Evolutionary conservation across 1,284 basidiomycete genomes (phyloP).

Genomic region (Athelia psychrophila): DNA sequence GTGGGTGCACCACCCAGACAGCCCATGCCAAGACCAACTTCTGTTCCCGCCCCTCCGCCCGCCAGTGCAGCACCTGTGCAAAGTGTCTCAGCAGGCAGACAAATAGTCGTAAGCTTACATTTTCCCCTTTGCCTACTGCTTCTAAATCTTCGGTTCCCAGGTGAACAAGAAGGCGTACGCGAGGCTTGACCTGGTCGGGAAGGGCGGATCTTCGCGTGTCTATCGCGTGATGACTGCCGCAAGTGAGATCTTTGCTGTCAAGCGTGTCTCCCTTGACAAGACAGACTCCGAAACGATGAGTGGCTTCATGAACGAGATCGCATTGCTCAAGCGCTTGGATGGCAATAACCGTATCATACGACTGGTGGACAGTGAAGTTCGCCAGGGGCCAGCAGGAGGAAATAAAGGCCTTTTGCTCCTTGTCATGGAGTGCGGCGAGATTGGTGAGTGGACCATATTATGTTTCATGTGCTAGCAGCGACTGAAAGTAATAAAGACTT

Average conservation of each 20-base stretch:
- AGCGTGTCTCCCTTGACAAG: conserved; percentile 83
- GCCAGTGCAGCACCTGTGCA: conserved; percentile 9
- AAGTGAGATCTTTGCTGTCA: conserved; percentile 84
- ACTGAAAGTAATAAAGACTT: conserved; percentile 53
- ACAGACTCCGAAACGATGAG: conserved; percentile 83
- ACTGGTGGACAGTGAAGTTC: conserved; percentile 83
- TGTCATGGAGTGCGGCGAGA: conserved; percentile 95
- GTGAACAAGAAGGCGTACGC: conserved; percentile 84
- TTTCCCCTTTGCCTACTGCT: conserved; percentile 14
- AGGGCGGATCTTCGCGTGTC: conserved; percentile 92
- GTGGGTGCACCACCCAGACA: conserved; percentile 11
- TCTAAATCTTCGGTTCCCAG: conserved; percentile 25
- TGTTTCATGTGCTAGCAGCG: not conserved
- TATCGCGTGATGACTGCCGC: conserved; percentile 80
- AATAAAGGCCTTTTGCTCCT: conserved; percentile 71
- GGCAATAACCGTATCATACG: conserved; percentile 90
- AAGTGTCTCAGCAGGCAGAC: conserved; percentile 1
- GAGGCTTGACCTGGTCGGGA: conserved; percentile 84
- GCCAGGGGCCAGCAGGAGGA: conserved; percentile 56
- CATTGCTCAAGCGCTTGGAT: conserved; percentile 79
- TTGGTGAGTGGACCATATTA: not conserved
- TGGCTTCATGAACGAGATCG: conserved; percentile 95
- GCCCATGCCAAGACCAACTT: conserved; percentile 2
- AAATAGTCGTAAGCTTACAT: not conserved
- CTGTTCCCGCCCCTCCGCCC: conserved; percentile 13